phyloP scores from a whole-genome alignment of 2,329 filamentous ascomycete species.

The Saccharata proteae region DNA sequence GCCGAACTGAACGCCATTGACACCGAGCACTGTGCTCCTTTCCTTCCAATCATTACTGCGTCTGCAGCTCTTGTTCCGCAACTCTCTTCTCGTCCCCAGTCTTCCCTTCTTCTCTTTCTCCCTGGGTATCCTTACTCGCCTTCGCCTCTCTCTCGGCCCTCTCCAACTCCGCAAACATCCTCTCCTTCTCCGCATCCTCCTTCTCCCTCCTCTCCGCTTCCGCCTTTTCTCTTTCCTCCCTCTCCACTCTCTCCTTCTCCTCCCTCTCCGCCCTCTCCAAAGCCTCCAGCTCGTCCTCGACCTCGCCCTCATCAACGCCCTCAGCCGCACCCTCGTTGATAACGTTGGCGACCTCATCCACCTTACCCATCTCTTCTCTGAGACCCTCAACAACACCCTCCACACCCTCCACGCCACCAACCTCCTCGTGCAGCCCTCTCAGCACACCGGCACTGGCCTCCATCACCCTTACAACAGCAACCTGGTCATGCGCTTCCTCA shows the following conservation, averaged over 20 bases:
- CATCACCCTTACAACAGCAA: constrained; percentile 75
- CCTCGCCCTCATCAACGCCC: constrained; percentile 62
- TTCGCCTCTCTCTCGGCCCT: constrained; percentile 1
- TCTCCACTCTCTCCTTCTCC: constrained; percentile 54
- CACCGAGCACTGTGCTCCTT: too few relatives aligned
- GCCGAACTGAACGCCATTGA: too few relatives aligned
- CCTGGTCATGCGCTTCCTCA: constrained; percentile 73
- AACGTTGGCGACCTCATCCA: constrained; percentile 67
- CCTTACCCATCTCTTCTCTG: constrained; percentile 61
- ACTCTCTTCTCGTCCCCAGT: not conserved
- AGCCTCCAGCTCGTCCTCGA: constrained; percentile 76
- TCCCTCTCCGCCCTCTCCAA: constrained; percentile 64
- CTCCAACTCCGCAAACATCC: constrained; percentile 2
- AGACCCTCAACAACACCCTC: constrained; percentile 64
- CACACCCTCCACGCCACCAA: constrained; percentile 65
- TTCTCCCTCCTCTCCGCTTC: constrained; percentile 28
- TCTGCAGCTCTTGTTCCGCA: constrained; percentile 2
- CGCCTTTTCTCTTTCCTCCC: constrained; percentile 31
- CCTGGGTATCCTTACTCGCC: not conserved
- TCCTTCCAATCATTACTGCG: constrained; percentile 4
- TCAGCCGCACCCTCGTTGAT: constrained; percentile 47
- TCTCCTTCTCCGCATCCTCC: constrained; percentile 27
- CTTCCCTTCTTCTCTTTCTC: not conserved
- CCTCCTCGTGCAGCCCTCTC: constrained; percentile 57
- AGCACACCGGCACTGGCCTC: constrained; percentile 64